Conservation (phyloP, 257 asterid genomes). For the Rehmannia glutinosa region DNA sequence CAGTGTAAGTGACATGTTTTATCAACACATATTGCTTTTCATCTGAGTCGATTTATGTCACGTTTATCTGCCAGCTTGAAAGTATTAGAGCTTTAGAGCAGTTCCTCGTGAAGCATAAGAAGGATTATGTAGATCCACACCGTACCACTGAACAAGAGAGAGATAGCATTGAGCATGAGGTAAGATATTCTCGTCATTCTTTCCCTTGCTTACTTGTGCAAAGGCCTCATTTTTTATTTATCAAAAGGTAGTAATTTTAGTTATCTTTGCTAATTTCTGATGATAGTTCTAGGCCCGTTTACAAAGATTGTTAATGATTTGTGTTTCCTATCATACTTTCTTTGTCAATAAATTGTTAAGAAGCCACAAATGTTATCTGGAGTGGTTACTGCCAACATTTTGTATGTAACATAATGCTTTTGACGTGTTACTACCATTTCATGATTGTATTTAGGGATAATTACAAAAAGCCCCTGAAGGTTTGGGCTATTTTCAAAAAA, state of each 20-base stretch:
- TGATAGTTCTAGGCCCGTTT: neutral
- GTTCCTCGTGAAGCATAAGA: conserved; percentile 82
- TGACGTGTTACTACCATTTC: neutral
- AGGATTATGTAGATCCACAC: conserved; percentile 79
- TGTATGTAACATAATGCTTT: neutral
- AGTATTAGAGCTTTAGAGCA: conserved; percentile 70
- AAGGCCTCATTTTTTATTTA: neutral
- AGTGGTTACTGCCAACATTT: neutral
- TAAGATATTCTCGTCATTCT: conserved; percentile 26
- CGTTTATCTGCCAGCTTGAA: conserved; percentile 49
- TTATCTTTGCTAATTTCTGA: neutral
- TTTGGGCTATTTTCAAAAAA: too few species aligned
- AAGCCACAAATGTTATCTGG: neutral
- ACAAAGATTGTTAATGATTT: neutral
- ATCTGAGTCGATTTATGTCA: neutral
- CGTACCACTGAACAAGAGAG: conserved; percentile 88
- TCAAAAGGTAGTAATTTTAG: conserved; percentile 1
- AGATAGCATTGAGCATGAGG: conserved; percentile 93
- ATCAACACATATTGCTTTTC: neutral
- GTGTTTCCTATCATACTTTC: neutral
- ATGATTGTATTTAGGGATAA: too few species aligned
- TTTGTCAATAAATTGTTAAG: neutral
- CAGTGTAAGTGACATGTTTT: neutral
- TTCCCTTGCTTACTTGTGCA: conserved; percentile 6
- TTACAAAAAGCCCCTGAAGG: too few species aligned